These are phyloP conservation scores for Tetrastigma voinierianum DNA, from an alignment of 164 flowering plant genomes.

Conservation along the genomic window DNA sequence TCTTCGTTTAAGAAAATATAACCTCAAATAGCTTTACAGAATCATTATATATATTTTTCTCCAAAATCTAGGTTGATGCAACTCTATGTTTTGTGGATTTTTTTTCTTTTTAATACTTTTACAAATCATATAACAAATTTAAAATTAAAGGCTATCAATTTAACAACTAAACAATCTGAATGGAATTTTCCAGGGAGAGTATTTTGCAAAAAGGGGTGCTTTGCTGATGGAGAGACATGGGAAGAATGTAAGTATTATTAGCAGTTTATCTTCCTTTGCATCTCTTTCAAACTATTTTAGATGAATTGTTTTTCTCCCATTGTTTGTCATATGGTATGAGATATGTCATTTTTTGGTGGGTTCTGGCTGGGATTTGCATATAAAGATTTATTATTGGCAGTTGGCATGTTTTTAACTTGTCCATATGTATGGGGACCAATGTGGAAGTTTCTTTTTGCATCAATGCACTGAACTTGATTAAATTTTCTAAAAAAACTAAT, in stretches of 20 bases:
- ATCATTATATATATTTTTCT: too few species aligned
- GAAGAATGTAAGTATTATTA: slow-evolving; percentile 77
- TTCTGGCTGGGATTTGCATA: background rate
- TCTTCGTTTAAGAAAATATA: too few species aligned
- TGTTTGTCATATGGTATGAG: background rate
- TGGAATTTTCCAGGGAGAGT: slow-evolving; percentile 70
- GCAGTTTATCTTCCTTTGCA: background rate
- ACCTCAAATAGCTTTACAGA: too few species aligned
- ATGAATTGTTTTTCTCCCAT: background rate
- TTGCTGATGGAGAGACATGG: slow-evolving; percentile 79
- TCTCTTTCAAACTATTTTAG: background rate
- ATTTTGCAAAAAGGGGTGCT: slow-evolving; percentile 92
- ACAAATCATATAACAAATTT: too few species aligned
- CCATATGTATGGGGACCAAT: too few species aligned
- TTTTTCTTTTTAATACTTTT: too few species aligned
- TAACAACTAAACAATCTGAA: slow-evolving; percentile 5
- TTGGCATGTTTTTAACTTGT: background rate
- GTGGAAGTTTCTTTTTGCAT: background rate
- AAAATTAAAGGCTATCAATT: slow-evolving; percentile 1
- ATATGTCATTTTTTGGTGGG: too few species aligned
- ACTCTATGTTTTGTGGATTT: too few species aligned
- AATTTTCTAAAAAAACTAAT: background rate
- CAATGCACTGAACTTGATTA: background rate
- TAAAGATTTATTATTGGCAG: background rate
- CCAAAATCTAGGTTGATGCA: too few species aligned